Evolutionary conservation across 2,329 filamentous ascomycete species (phyloP), one percentile per base, ranked within the genome.

Genomic region (Harringtonia aguacate): DNA sequence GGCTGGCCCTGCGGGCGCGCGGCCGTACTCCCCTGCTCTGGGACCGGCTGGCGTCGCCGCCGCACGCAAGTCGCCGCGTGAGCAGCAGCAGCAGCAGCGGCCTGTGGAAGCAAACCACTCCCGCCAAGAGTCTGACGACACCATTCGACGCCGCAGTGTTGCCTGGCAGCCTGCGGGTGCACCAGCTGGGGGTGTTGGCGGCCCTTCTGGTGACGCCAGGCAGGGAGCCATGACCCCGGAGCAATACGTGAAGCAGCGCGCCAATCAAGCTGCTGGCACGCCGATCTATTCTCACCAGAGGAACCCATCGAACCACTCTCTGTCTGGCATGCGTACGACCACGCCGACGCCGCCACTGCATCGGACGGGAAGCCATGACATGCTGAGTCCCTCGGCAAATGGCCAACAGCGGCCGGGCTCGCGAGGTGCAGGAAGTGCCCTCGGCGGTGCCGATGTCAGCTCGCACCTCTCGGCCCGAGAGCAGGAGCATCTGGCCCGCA

Each of bases 401-500:
- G 65, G 73, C 48, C 72, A 70, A n/a, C 43, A 70, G 53, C 68
- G 73, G 0, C 74, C 79, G 2, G 65, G 65, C 41, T 86, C 82
- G 13, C 74, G 78, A 36, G 75, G 77, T 12, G 70, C 79, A 10
- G 69, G 66, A 34, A 59, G 62, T 4, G 57, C 73, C 45, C 61
- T 82, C 27, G 64, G 66, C 39, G 34, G 20, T 34, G 24, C 20
- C 7, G 62, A 65, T 22, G 41, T 56, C 37, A 68, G 56, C 21
- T 70, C 74, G 0, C 75, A 81, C 46, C 69, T 95, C n/a, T 88
- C 85, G 18, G 88, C 88, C 17, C 78, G 84, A 15, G 88, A 95
- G 61, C 88, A 94, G 59, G 86, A 94, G 62, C 83, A 94, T 52
- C 75, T 94, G n/a, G 85, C 88, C 10, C 78, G 84, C 31, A 71